These are phyloP conservation scores for Lizanozyma gosingica DNA, from an alignment of 1,139 yeast genomes.

Conservation along the genomic window DNA sequence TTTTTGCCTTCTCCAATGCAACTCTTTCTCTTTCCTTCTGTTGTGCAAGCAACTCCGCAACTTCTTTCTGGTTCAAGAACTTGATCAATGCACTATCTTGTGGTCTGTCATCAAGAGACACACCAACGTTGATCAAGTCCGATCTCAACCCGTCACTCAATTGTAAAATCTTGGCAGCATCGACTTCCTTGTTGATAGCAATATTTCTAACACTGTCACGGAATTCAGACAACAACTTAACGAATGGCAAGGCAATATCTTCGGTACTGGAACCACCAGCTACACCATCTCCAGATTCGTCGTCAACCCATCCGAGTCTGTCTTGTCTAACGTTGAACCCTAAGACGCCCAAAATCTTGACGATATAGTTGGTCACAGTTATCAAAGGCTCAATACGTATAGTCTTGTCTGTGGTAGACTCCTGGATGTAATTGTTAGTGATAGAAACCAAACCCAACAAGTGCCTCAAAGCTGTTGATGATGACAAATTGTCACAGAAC, in stretches of 20 bases:
- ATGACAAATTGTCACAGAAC: slow-evolving; percentile 80
- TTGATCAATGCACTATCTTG: slow-evolving; percentile 76
- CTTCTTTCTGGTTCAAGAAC: slow-evolving; percentile 63
- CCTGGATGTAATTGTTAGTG: slow-evolving; percentile 62
- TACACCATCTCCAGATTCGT: slow-evolving; percentile 9
- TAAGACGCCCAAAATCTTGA: slow-evolving; percentile 56
- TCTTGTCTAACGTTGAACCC: slow-evolving; percentile 73
- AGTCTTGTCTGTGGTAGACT: slow-evolving; percentile 38
- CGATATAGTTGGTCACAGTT: slow-evolving; percentile 60
- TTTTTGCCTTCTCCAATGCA: slow-evolving; percentile 29
- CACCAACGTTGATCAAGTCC: slow-evolving; percentile 66
- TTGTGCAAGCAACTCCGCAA: slow-evolving; percentile 50
- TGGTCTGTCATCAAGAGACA: slow-evolving; percentile 82
- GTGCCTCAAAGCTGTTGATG: slow-evolving; percentile 63
- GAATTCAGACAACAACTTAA: slow-evolving; percentile 66
- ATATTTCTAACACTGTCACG: slow-evolving; percentile 70
- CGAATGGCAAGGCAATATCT: slow-evolving; percentile 70
- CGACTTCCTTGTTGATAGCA: slow-evolving; percentile 60
- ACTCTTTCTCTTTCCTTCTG: slow-evolving; percentile 55
- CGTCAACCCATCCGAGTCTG: slow-evolving; percentile 69
- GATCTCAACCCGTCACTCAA: slow-evolving; percentile 33
- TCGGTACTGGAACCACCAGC: slow-evolving; percentile 35
- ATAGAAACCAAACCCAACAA: slow-evolving; percentile 62
- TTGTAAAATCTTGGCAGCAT: slow-evolving; percentile 40
- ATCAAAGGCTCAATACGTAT: slow-evolving; percentile 54